Evolutionary conservation across 805 yeast species (phyloP), one percentile per base, ranked within the genome.

Genomic region (Candida taoyuanica): DNA sequence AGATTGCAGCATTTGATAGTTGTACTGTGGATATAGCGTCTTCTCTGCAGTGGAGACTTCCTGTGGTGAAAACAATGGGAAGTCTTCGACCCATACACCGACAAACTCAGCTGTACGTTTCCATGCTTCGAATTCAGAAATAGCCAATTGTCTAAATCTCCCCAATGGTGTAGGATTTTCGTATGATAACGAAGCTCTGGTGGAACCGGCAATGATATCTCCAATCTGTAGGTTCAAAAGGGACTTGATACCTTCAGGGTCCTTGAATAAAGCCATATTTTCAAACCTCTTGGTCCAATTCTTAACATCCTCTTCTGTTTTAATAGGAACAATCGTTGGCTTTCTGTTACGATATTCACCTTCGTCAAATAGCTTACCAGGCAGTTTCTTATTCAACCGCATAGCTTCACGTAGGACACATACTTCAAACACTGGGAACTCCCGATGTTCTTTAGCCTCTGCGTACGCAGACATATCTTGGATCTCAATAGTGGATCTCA

Each of bases 101-200:
- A 80, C 81, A 56, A 76, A 74, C 2, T 47, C 36, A 3, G 55
- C 46, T 14, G 33, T 47, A 36, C 39, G 60, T 58, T 39, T 62
- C 47, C 77, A 73, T 20, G 63, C 55, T 2, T 51, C 50, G 46
- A 60, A 73, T 30, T 62, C 66, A 29, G 70, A 70, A 17, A 82
- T 76, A 0, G 87, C 76, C 35, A 85, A 53, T 54, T 88, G 96
- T 42, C 98, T 71, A 47, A 85, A 72, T 38, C 82, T 71, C 0
- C 98, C 98, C 37, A 93, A 62, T 0, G 98, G 98, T 0, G 98
- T 93, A 16, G 98, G 98, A 53, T 87, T 91, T 54, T 91, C 98
- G 56, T 86, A 91, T 0, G 91, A 65, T 17, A 76, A 41, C 12
- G 56, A 53, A 2, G 83, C 74, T 43, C 98, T 70, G n/a, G 84